Base-by-base conservation (phyloP, 805 yeast species). In the Komagataella kurtzmanii region DNA sequence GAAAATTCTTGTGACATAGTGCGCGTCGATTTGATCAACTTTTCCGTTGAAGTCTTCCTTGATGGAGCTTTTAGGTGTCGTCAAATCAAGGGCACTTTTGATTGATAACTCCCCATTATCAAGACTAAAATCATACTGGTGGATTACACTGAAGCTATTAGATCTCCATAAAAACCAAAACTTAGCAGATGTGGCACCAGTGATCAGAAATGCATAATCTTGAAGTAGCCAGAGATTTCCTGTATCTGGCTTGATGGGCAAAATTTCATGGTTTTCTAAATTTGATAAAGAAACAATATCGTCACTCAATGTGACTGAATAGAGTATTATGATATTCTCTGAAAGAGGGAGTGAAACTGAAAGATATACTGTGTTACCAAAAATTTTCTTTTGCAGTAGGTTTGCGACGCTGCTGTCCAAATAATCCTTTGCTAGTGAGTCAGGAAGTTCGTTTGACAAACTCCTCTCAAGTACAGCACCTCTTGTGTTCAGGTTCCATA, bases 401-500 rank as follows among this genome's bases (percentile, higher is more conserved):
- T 54, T 54, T 48, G 57, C 3, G 49, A 56, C 45, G 55, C 59
- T 17, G 55, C 51, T n/a, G 54, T 47, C 44, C 46, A 54, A 44
- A 8, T 10, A 19, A 3, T 40, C 14, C 17, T 50, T 48, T 46
- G 49, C 19, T 6, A 54, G 23, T 3, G 12, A 55, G 6, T 55
- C 51, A 1, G 64, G 58, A 18, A 66, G 50, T 47, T 48, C 56
- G 14, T 57, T 55, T 44, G 60, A 60, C 21, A 66, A 24, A 19
- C 56, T 54, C 24, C 54, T 50, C 46, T 60, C 64, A 23, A 53
- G 53, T 2, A 61, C 17, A 12, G 58, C 30, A 6, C 52, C 45
- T 49, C 69, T 73, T 2, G 69, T 57, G 0, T 59, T 55, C 3
- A 83, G 58, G 24, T 79, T 73, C 90, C 93, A 87, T 18, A 85